Evolutionary conservation across 1,284 basidiomycete species (phyloP), one percentile per base, ranked within the genome.

Genomic region (Ganoderma leucocontextum): DNA sequence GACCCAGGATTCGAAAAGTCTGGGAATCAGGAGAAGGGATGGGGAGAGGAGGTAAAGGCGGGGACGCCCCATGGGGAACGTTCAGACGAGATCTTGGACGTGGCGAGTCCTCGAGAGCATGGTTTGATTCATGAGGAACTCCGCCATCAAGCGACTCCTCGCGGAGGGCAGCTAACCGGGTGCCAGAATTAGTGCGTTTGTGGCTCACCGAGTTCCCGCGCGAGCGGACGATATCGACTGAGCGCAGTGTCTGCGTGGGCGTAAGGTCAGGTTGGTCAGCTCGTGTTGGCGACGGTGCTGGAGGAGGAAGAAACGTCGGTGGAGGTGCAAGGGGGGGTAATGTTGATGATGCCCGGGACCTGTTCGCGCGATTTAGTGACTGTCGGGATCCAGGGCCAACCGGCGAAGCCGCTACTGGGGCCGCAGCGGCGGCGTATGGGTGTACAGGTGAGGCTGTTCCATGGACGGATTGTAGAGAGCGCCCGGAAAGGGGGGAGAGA

Each of bases 241-340:
- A 73, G 42, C 73, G 76, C n/a, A 75, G 68, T 17, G 72, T 65
- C 44, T 73, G 68, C 39, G 71, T 70, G 29, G 72, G 60, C n/a
- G 75, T 66, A 15, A 74, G 60, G 63, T 82, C 78, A 9, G 76
- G 73, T 38, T 74, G 68, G 62, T 85, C 82, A 17, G 73, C 70
- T 36, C 63, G 68, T 22, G 76, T 60, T 10, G 77, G 63, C 36
- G 81, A 78, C 33, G 91, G 91, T 1, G 90, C 86, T 0, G 87
- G 89, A 1, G 91, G 91, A n/a, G 87, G 83, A 8, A 88, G 85
- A 62, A 83, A 82, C 38, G 83, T 81, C 35, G 92, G 92, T 15
- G 89, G 90, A 4, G 91, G 91, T 0, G 83, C 85, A 49, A 86
- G 84, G 22, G 91, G 91, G 9, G 91, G 91, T 42, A 93, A 84